Base-by-base conservation (phyloP, 192 early-diverging fungal genomes). In the Coemansia sp. region DNA sequence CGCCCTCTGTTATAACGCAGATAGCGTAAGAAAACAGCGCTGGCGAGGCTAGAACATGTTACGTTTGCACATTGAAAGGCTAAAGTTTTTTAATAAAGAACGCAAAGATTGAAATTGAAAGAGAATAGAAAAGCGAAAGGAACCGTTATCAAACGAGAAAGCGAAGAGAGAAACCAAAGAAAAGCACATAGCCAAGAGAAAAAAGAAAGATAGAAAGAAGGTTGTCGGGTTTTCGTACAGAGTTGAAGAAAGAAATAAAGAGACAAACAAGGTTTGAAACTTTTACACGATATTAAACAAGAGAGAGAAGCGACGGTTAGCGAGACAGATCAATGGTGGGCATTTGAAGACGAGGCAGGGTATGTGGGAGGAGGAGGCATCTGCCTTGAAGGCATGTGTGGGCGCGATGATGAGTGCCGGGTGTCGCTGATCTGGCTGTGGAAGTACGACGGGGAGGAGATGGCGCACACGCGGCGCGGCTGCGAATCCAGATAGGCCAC, bases 381-480 rank as follows among this genome's bases (percentile, higher is more conserved):
- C 6, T 39, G 66, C 41, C 32, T 67, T 37, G 45, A 22, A 51
- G 57, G 56, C 22, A 67, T 18, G 56, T 67, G 45, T 11, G 66
- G 37, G n/a, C 56, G 56, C 42, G 55, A 60, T 36, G 58, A 40
- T 32, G 66, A 67, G 57, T 67, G 58, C 57, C 66, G 66, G 16
- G 57, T 40, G 57, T 59, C 37, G 57, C 57, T 59, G 37, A 59
- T 7, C 57, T 59, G 57, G 57, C 57, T 59, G 66, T 67, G 66
- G 66, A 67, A 67, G 54, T 61, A 41, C 37, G 64, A 67, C 49
- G 67, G 63, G 39, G 73, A 45, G 52, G 63, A 60, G 39, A 54
- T 52, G 54, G 43, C 63, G 51, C 64, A 64, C 58, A 69, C 26
- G 47, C 63, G 68, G 41, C 60, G 67, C 47, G 61, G 43, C 41